Conservation (phyloP, 106 monocot species). For the Agapanthus africanus region DNA sequence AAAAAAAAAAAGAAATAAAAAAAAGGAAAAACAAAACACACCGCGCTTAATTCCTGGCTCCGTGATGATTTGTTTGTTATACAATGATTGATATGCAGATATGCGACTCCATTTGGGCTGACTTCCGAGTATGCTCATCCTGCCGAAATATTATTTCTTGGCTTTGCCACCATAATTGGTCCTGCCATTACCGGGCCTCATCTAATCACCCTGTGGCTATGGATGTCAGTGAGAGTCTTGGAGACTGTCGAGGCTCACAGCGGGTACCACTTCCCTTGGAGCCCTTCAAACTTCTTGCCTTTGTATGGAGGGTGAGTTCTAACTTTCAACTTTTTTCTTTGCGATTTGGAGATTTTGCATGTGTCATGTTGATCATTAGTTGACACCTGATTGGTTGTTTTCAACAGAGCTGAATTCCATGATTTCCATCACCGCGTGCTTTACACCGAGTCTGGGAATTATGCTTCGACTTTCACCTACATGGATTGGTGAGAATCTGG, state of each 20-base stretch:
- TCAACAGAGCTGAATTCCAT: conserved; percentile 30
- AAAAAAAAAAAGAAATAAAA: too few species aligned
- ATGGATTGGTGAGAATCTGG: conserved; percentile 60
- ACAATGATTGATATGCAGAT: conserved; percentile 3
- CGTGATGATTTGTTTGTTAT: too few species aligned
- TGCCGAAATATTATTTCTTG: conserved; percentile 87
- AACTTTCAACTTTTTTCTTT: not conserved
- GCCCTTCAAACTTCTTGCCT: conserved; percentile 85
- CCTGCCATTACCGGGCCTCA: conserved; percentile 90
- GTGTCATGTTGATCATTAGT: conserved; percentile 23
- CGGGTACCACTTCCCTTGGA: conserved; percentile 95
- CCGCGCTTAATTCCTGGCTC: too few species aligned
- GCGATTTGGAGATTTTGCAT: not conserved
- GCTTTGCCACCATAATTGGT: conserved; percentile 82
- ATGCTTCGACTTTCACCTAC: conserved; percentile 63
- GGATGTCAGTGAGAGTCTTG: conserved; percentile 84
- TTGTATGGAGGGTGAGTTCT: conserved; percentile 79
- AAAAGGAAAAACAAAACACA: too few species aligned
- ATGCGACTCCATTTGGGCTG: conserved; percentile 92
- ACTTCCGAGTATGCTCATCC: conserved; percentile 95
- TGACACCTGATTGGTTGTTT: not conserved
- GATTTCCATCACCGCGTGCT: conserved; percentile 83
- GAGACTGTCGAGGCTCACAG: conserved; percentile 95
- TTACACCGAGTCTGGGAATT: conserved; percentile 80
- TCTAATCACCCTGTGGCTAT: conserved; percentile 82